phyloP scores from a whole-genome alignment of 2,329 filamentous ascomycete genomes.

The Gliomastix tumulicola region DNA sequence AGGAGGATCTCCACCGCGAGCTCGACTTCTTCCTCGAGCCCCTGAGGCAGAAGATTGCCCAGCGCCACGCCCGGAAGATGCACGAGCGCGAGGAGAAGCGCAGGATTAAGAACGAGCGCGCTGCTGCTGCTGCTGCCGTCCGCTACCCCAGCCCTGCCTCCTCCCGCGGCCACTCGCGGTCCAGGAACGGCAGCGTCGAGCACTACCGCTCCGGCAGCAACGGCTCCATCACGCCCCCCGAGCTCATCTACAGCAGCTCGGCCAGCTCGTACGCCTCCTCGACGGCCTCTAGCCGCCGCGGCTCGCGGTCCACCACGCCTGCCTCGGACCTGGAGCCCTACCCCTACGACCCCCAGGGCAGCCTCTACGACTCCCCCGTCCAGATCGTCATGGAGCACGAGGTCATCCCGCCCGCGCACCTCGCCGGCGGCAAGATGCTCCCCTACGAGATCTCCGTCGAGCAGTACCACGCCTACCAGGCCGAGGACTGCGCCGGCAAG shows the following conservation, averaged over 20 bases:
- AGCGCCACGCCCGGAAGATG: slow-evolving; percentile 42
- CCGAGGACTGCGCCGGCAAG: slow-evolving; percentile 37
- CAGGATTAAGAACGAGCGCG: slow-evolving; percentile 27
- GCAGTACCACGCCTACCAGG: slow-evolving; percentile 42
- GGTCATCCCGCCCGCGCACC: too few relatives aligned
- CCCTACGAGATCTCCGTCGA: slow-evolving; percentile 50
- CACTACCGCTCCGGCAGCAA: slow-evolving; percentile 23
- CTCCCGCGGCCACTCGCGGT: slow-evolving; percentile 34
- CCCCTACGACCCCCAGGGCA: slow-evolving; percentile 24
- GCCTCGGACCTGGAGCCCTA: too few relatives aligned
- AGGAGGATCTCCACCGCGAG: slow-evolving; percentile 80
- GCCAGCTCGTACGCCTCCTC: slow-evolving; percentile 43
- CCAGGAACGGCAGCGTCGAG: slow-evolving; percentile 31
- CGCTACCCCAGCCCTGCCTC: slow-evolving; percentile 38
- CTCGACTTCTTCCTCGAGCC: slow-evolving; percentile 84
- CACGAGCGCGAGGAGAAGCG: slow-evolving; percentile 39
- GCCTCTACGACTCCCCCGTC: slow-evolving; percentile 42
- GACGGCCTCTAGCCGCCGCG: slow-evolving; percentile 37
- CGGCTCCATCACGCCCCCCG: slow-evolving; percentile 33
- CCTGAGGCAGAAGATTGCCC: slow-evolving; percentile 57
- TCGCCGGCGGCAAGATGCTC: slow-evolving; percentile 29
- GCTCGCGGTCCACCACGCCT: slow-evolving; percentile 45
- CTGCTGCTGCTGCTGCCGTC: slow-evolving; percentile 19
- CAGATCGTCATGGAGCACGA: slow-evolving; percentile 33
- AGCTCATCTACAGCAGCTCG: slow-evolving; percentile 41